These are phyloP conservation scores for Diaporthe citri DNA, from an alignment of 2,329 filamentous ascomycete species.

Conservation along the genomic window DNA sequence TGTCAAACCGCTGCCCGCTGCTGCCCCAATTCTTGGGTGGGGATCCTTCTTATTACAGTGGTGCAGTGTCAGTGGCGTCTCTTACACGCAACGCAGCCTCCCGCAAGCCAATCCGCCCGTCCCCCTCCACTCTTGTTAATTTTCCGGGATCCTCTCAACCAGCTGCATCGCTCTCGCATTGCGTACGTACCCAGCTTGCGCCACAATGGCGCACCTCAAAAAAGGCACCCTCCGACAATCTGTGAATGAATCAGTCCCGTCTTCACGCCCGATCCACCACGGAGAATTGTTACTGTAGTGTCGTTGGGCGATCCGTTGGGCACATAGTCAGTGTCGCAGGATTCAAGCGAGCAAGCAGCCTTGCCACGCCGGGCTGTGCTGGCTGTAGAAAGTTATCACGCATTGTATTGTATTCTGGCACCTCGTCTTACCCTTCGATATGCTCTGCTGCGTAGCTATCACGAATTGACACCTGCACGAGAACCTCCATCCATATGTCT, in stretches of 20 bases:
- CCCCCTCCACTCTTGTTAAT: conserved; percentile 19
- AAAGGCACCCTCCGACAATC: not conserved
- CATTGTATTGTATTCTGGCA: not conserved
- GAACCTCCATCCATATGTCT: not conserved
- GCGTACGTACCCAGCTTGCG: conserved; percentile 21
- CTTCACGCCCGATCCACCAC: conserved; percentile 4
- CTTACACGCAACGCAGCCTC: conserved; percentile 29
- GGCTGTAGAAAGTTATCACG: not conserved
- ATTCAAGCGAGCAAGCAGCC: conserved; percentile 1
- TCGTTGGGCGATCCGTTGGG: conserved; percentile 19
- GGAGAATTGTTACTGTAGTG: not conserved
- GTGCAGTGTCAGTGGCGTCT: conserved; percentile 25
- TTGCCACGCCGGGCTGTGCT: conserved; percentile 9
- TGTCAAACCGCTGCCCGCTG: conserved; percentile 21
- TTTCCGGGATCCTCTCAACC: conserved; percentile 10
- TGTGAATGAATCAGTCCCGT: conserved; percentile 4
- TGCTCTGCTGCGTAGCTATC: not conserved
- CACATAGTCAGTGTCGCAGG: not conserved
- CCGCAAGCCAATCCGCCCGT: not conserved
- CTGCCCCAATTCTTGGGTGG: conserved; percentile 11
- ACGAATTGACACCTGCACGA: not conserved
- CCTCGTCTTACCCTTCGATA: not conserved
- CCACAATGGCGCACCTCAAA: conserved; percentile 19
- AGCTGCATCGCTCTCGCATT: conserved; percentile 20
- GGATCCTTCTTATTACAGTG: conserved; percentile 13